Percentiles rank a stretch among this genome's conserved stretches.
Conservation (phyloP, 768 basidiomycete genomes). For the Coprinellus aureogranulatus region DNA sequence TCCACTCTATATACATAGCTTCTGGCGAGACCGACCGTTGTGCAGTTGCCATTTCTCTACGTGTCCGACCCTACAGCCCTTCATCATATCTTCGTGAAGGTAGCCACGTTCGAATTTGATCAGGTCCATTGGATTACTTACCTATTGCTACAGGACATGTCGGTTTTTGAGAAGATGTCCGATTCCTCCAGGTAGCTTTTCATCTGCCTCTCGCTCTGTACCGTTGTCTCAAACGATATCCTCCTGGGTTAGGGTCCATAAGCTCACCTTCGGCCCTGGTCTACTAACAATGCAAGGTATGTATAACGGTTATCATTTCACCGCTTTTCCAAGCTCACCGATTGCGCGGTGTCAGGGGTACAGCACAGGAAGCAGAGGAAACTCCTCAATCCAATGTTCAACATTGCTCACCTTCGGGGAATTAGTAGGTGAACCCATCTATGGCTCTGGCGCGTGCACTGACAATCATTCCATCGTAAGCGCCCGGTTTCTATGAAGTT, state of each 20-base stretch:
- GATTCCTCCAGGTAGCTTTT: neutral
- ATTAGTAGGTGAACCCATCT: neutral
- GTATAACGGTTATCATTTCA: neutral
- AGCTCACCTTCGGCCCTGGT: neutral
- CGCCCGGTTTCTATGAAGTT: neutral
- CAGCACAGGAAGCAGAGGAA: neutral
- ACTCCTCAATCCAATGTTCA: neutral
- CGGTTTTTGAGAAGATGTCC: neutral
- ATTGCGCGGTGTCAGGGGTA: neutral
- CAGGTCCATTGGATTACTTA: neutral
- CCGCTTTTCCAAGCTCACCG: neutral
- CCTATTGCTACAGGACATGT: neutral
- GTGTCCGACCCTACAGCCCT: conserved; percentile 44
- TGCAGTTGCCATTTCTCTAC: conserved; percentile 27
- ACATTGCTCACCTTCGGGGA: neutral
- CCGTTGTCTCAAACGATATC: too few species aligned
- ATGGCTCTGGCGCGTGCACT: neutral
- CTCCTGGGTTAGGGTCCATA: neutral
- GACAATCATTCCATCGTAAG: too few species aligned
- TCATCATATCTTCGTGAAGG: conserved; percentile 44
- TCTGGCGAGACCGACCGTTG: too few species aligned
- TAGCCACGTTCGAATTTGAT: too few species aligned
- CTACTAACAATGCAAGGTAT: neutral
- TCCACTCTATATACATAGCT: too few species aligned
- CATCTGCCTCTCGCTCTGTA: too few species aligned